Evolutionary conservation across 2,329 filamentous ascomycete species (phyloP).

Genomic region (Clonostachys byssicola): DNA sequence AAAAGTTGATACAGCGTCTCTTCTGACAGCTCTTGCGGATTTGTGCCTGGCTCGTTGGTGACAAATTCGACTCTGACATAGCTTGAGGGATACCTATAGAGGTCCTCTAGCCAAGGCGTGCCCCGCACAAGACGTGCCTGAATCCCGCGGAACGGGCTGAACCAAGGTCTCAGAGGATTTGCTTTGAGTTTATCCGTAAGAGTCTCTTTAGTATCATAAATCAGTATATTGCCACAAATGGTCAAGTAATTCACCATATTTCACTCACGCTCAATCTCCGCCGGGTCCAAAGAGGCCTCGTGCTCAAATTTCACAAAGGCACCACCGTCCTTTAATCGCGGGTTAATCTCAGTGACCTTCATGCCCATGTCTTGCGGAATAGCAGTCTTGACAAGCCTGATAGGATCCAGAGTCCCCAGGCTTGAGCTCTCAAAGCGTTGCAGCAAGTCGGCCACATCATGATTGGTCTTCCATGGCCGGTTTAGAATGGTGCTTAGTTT

Average conservation of each 20-base stretch:
- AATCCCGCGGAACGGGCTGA: slow-evolving; percentile 74
- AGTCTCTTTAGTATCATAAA: slow-evolving; percentile 25
- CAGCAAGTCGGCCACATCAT: slow-evolving; percentile 44
- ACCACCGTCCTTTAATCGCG: slow-evolving; percentile 85
- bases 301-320: slow-evolving; percentile 84
- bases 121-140: slow-evolving; percentile 73
- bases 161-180: slow-evolving; percentile 80
- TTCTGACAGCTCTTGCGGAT: slow-evolving; percentile 75
- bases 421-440: slow-evolving; percentile 46
- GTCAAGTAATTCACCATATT: neutral
- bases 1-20: slow-evolving; percentile 86
- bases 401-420: slow-evolving; percentile 45
- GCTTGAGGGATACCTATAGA: slow-evolving; percentile 75
- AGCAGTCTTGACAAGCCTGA: slow-evolving; percentile 53
- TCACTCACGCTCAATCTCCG: slow-evolving; percentile 34
- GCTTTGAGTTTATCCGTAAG: slow-evolving; percentile 62
- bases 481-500: slow-evolving; percentile 52
- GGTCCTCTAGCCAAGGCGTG: slow-evolving; percentile 89
- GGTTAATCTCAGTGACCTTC: slow-evolving; percentile 76
- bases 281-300: slow-evolving; percentile 26
- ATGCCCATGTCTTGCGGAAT: slow-evolving; percentile 60
- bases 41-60: slow-evolving; percentile 63
- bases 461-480: slow-evolving; percentile 41
- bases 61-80: slow-evolving; percentile 83
- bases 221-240: neutral